These are phyloP conservation scores for Starmerella davenportii DNA, from an alignment of 805 yeast species.

Conservation along the genomic window DNA sequence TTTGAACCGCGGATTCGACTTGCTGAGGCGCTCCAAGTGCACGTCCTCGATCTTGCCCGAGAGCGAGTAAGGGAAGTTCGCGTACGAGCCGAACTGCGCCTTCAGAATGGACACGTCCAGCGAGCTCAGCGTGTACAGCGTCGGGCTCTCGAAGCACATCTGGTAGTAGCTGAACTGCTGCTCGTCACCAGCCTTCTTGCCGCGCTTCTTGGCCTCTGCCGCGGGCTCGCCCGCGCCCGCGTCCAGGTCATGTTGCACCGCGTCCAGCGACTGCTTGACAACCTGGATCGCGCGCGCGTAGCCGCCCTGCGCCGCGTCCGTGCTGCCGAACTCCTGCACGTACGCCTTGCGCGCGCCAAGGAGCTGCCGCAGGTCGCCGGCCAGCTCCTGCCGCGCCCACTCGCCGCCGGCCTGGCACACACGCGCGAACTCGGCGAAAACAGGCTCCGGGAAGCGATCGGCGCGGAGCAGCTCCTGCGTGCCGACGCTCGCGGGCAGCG, in stretches of 20 bases:
- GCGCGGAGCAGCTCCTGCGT: not conserved
- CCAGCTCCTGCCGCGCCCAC: constrained; percentile 37
- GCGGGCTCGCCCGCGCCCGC: too few species aligned
- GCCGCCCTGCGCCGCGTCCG: constrained; percentile 14
- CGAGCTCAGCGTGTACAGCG: constrained; percentile 52
- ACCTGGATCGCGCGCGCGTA: constrained; percentile 10
- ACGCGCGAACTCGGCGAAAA: constrained; percentile 34
- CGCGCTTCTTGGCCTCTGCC: not conserved
- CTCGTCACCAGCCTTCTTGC: constrained; percentile 17
- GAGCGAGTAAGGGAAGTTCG: constrained; percentile 49
- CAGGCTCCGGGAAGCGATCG: constrained; percentile 22
- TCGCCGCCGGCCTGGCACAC: constrained; percentile 46
- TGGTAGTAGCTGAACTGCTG: constrained; percentile 58
- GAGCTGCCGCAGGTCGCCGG: constrained; percentile 41
- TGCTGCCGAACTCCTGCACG: constrained; percentile 10
- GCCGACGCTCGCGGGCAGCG: constrained; percentile 10
- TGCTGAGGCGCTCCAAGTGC: constrained; percentile 31
- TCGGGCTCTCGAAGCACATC: constrained; percentile 49
- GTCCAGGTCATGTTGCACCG: too few species aligned
- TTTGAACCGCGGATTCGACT: constrained; percentile 32
- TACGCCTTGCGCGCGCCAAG: constrained; percentile 37
- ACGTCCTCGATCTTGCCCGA: constrained; percentile 52
- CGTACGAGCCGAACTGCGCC: constrained; percentile 41
- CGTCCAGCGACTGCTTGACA: constrained; percentile 1
- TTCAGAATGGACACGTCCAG: constrained; percentile 62